Evolutionary conservation across 352 stramenopile species (phyloP).

Genomic region (Phytophthora tubulina): DNA sequence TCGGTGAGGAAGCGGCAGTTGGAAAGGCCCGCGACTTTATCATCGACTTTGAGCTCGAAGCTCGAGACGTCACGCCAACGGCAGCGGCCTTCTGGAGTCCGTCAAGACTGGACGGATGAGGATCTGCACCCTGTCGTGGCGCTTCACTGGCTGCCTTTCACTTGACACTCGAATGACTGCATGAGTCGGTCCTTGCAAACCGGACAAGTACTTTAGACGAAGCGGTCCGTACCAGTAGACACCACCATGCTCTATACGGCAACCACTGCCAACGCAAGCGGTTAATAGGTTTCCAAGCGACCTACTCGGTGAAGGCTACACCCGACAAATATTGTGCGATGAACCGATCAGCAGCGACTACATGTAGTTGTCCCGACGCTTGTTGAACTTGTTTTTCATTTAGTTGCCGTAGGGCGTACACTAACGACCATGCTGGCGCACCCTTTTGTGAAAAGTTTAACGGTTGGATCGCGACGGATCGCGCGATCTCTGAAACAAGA

Average conservation of each 20-base stretch:
- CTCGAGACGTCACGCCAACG: background rate
- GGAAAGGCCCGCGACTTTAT: background rate
- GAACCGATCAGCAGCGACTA: no score
- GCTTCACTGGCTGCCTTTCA: no score
- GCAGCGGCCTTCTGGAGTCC: background rate
- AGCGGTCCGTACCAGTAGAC: background rate
- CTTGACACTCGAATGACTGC: no score
- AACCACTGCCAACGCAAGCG: background rate
- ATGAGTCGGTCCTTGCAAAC: background rate
- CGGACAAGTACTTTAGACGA: background rate
- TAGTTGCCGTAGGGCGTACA: background rate
- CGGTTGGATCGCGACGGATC: background rate
- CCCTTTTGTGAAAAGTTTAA: background rate
- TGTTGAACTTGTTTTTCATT: background rate
- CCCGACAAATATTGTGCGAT: background rate
- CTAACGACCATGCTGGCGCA: background rate
- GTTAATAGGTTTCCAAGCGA: background rate
- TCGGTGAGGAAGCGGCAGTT: conserved; percentile 1
- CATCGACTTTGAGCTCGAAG: background rate
- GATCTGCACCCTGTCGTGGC: no score
- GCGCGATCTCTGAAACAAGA: conserved; percentile 5
- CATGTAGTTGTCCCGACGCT: background rate
- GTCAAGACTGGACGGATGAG: no score
- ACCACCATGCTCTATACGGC: background rate
- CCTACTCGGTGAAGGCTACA: background rate